Evolutionary conservation across 2,329 filamentous ascomycete genomes (phyloP), one percentile per base, ranked within the genome.

Genomic region (Sclerotinia minor): DNA sequence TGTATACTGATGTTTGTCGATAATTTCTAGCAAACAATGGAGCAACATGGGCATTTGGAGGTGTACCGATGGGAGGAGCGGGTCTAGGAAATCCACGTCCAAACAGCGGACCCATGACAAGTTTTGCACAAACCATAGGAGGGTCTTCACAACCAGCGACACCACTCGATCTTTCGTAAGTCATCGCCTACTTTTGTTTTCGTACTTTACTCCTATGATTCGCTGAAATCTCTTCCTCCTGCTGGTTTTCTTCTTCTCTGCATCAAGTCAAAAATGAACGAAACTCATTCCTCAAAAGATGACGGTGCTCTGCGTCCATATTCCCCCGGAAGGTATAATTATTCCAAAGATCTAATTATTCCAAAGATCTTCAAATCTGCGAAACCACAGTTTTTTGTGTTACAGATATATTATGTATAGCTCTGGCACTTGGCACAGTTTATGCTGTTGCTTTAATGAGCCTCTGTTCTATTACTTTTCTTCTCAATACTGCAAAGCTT

Each of bases 141-240:
- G 75, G 83, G 74, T 85, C 85, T 70, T 88, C 87, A 68, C 86
- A 88, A 78, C 83, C 85, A 73, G 80, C 84, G 72, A 86, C 87
- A 71, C 83, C 86, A 53, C 79, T 89, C 69, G 87, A 90, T 76
- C 80, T 86, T 68, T 87, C 86, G 87, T 89, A 85, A 79, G 87
- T 88, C 19, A 26, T 54, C 13, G 72, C 73, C 73, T 76, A 77
- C 15, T 61, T n/a, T 54, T 45, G 49, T 35, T 26, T 35, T 58
- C n/a, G 47, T 44, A 61, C 49, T 65, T 47, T 54, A 71, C 71
- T 44, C 73, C 64, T 19, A 24, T 35, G 24, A 32, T 67, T 59
- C 69, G 54, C 8, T 38, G 29, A 63, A 50, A 32, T 45, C 17
- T n/a, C 35, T 57, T 57, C 26, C 53, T 47, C 21, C 21, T 17